Base-by-base conservation (phyloP, 345 rosid genomes). In the Gossypium stocksii region DNA sequence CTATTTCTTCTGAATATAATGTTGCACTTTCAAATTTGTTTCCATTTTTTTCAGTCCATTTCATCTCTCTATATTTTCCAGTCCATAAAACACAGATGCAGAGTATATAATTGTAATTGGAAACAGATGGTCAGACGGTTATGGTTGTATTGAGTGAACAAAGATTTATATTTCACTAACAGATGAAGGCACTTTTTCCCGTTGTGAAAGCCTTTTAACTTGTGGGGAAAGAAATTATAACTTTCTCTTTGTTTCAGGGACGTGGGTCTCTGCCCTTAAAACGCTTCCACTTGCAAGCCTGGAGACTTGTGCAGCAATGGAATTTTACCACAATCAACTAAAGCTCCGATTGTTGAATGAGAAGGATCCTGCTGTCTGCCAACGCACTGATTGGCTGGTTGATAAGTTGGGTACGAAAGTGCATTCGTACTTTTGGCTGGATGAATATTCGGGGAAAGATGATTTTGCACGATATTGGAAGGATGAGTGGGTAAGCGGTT, bases 361-460 rank as follows among this genome's bases (percentile, higher is more conserved):
- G 85, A 87, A 85, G 76, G 87, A 89, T 77, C 70, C 87, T 60
- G 76, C 73, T 78, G 89, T 80, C 63, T 91, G 89, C 79, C 90
- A 89, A 70, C 94, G 93, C 58, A 81, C 89, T 78, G 99, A 95
- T 88, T 95, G 98, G 99, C 80, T 95, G 84, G 97, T 91, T 17
- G 89, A 93, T 82, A 95, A 90, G 88, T 81, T 95, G 87, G 96
- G 86, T 60, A 95, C 93, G 15, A 89, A 91, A 83, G 97, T 91
- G 71, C 94, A 95, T 85, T 86, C 98, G 43, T 91, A 93, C 83
- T 90, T 93, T 80, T 91, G 99, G 99, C 97, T 93, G 38, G 99
- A 95, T 83, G 97, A 86, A 67, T 93, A 89, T 81, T 83, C 97
- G 0, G 99, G 80, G 72, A 93, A 89, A 78, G 94, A 90, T 73